phyloP scores from a whole-genome alignment of 1,284 basidiomycete species.

The Coniferiporia sulphurascens region DNA sequence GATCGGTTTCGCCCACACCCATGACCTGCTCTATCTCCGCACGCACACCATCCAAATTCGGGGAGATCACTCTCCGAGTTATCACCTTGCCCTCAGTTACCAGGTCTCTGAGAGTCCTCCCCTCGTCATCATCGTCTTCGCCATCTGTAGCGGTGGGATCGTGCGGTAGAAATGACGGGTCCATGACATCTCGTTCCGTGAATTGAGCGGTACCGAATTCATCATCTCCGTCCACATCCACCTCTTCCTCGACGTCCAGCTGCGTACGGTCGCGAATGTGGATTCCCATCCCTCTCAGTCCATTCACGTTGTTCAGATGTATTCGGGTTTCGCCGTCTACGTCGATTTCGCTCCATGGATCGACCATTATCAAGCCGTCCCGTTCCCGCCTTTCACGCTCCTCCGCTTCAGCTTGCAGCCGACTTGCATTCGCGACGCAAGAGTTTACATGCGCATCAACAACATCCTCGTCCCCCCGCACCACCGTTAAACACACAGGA shows the following conservation, averaged over 20 bases:
- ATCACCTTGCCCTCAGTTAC: constrained; percentile 46
- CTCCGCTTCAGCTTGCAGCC: constrained; percentile 38
- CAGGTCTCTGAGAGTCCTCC: constrained; percentile 43
- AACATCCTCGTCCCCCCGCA: constrained; percentile 64
- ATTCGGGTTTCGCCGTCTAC: constrained; percentile 12
- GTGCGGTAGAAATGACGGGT: constrained; percentile 25
- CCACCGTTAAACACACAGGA: constrained; percentile 55
- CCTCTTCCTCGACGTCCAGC: constrained; percentile 67
- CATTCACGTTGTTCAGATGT: not conserved
- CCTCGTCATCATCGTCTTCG: constrained; percentile 25
- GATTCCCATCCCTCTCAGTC: constrained; percentile 55
- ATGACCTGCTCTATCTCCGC: constrained; percentile 40
- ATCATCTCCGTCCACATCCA: constrained; percentile 77
- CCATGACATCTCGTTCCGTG: constrained; percentile 62
- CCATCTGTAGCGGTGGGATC: constrained; percentile 32
- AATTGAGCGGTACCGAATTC: constrained; percentile 71
- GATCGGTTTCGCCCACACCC: constrained; percentile 40
- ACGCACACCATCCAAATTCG: constrained; percentile 30
- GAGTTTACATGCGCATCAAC: constrained; percentile 73
- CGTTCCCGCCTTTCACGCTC: constrained; percentile 29
- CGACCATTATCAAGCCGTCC: constrained; percentile 29
- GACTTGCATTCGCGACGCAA: constrained; percentile 56
- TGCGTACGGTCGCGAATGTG: constrained; percentile 49
- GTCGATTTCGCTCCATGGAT: constrained; percentile 28
- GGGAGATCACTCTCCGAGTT: constrained; percentile 24